These are phyloP conservation scores for Dysphania ambrosioides DNA, from an alignment of 148 eudicot genomes.

Conservation along the genomic window DNA sequence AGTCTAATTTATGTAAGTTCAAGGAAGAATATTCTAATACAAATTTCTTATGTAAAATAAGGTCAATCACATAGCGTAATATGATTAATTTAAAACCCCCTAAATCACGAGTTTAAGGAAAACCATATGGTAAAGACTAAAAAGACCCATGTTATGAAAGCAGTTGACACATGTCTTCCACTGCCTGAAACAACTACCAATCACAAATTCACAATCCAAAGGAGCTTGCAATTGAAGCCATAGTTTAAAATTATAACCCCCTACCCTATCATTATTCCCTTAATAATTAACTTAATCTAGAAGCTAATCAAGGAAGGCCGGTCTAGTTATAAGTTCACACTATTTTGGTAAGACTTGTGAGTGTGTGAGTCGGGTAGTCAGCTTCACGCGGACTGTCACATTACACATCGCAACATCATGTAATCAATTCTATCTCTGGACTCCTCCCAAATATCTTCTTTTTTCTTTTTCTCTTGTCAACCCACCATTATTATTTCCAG, in stretches of 20 bases:
- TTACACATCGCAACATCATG: too few relatives aligned
- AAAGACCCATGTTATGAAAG: background rate
- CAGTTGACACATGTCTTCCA: constrained; percentile 23
- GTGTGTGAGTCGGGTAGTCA: constrained; percentile 13
- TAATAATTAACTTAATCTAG: background rate
- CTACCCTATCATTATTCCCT: background rate
- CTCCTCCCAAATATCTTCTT: background rate
- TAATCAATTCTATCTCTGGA: too few relatives aligned
- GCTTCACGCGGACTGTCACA: constrained; percentile 25
- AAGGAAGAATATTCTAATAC: too few relatives aligned
- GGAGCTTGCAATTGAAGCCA: constrained; percentile 9
- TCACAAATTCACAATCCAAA: background rate
- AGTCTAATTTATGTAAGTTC: too few relatives aligned
- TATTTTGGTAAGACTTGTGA: too few relatives aligned
- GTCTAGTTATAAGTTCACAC: background rate
- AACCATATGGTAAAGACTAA: too few relatives aligned
- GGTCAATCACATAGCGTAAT: background rate
- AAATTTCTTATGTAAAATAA: too few relatives aligned
- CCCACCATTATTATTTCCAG: too few relatives aligned
- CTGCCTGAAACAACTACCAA: constrained; percentile 4
- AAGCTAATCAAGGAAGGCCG: background rate
- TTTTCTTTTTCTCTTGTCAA: background rate
- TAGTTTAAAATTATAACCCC: background rate
- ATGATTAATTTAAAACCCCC: background rate
- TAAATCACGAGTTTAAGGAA: background rate